Percentiles rank a stretch among this genome's conserved stretches.
phyloP scores from a whole-genome alignment of 2,329 filamentous ascomycete genomes.

The Chaetothyriales sp. region DNA sequence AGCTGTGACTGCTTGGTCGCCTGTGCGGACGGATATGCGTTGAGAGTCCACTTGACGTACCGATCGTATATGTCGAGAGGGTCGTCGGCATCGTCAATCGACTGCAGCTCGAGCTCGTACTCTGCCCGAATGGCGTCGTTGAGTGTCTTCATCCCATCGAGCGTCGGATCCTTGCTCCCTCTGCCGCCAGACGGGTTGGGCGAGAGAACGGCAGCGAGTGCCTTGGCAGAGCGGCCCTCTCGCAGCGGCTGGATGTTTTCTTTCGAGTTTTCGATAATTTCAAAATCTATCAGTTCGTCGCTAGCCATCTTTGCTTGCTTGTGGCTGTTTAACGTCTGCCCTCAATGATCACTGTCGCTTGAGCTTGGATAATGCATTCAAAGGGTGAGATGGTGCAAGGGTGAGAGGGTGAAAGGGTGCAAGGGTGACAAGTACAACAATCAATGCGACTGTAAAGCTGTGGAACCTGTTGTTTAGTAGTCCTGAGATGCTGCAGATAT shows the following conservation, averaged over 20 bases:
- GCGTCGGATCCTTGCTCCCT: slow-evolving; percentile 45
- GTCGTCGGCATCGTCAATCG: slow-evolving; percentile 75
- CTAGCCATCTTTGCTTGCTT: slow-evolving; percentile 4
- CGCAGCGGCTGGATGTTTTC: slow-evolving; percentile 95
- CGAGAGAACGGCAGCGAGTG: slow-evolving; percentile 63
- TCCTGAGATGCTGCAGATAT: slow-evolving; percentile 1
- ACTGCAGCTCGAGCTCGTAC: slow-evolving; percentile 69
- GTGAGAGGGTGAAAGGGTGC: no score
- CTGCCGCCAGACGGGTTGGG: slow-evolving; percentile 33
- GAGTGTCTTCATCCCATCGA: slow-evolving; percentile 54
- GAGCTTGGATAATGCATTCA: background rate
- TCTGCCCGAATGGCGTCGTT: slow-evolving; percentile 68
- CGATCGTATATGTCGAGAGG: slow-evolving; percentile 90
- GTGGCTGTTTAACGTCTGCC: slow-evolving; percentile 4
- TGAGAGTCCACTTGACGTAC: slow-evolving; percentile 92
- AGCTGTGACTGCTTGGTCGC: slow-evolving; percentile 84
- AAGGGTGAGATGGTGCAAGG: slow-evolving; percentile 1
- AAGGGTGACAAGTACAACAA: slow-evolving; percentile 3
- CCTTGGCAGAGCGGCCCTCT: slow-evolving; percentile 73
- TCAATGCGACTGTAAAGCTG: background rate
- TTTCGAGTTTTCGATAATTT: slow-evolving; percentile 89
- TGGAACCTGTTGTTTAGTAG: background rate
- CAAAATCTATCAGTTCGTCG: slow-evolving; percentile 47
- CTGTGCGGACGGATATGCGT: slow-evolving; percentile 87
- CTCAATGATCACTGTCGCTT: slow-evolving; percentile 4